phyloP scores from a whole-genome alignment of 169 alveolate species.

The Plasmodium malariae region DNA sequence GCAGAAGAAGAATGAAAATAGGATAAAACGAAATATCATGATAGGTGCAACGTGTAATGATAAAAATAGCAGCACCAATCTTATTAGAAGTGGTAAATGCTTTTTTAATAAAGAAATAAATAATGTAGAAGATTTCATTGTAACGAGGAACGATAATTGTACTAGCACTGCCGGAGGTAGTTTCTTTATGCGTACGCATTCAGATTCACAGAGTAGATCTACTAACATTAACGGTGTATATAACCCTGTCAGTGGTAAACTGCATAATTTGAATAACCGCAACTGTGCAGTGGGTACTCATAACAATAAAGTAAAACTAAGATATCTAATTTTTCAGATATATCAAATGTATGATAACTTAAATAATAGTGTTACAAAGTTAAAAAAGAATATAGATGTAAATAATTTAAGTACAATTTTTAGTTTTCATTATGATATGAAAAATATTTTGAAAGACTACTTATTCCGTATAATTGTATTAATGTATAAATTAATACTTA shows the following conservation, averaged over 20 bases:
- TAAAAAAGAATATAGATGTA: constrained; percentile 20
- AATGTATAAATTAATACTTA: constrained; percentile 34
- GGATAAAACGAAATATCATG: not conserved
- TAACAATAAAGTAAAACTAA: not conserved
- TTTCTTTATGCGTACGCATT: no score
- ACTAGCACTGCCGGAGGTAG: no score
- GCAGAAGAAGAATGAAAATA: not conserved
- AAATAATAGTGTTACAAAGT: constrained; percentile 10
- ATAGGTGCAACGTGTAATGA: not conserved
- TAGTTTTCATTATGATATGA: constrained; percentile 23
- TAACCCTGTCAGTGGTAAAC: no score
- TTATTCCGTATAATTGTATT: constrained; percentile 7
- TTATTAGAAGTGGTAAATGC: not conserved
- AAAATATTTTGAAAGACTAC: constrained; percentile 12
- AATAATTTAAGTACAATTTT: constrained; percentile 19
- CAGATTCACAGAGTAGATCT: no score
- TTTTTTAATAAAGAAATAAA: no score
- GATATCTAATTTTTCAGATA: not conserved
- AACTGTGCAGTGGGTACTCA: not conserved
- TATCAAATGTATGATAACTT: constrained; percentile 34
- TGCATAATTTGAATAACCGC: not conserved
- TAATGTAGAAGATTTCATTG: no score
- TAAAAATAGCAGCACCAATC: not conserved
- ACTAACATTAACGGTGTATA: no score
- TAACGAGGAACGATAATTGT: not conserved